Conservation (phyloP, 805 yeast species). For the Zygotorulaspora sp. region DNA sequence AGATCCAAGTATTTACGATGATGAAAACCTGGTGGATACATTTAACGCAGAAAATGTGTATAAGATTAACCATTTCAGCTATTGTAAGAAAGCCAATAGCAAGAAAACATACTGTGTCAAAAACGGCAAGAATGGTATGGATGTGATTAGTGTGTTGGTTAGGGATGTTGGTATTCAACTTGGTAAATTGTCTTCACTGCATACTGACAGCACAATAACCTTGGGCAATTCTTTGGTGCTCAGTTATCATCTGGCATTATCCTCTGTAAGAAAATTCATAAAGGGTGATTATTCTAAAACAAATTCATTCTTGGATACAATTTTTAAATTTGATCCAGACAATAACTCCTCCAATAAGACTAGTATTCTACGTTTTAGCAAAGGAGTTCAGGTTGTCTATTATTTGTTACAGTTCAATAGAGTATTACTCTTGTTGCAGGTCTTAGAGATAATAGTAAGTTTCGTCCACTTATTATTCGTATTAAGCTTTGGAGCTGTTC, state of each 20-base stretch:
- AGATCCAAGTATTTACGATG: conserved; percentile 21
- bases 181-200: conserved; percentile 20
- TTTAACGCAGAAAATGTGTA: conserved; percentile 21
- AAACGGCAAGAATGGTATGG: conserved; percentile 24
- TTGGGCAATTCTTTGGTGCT: conserved; percentile 28
- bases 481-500: conserved; percentile 14
- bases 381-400: conserved; percentile 18
- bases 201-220: conserved; percentile 18
- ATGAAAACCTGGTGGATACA: conserved; percentile 28
- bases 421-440: conserved; percentile 8
- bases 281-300: conserved; percentile 16
- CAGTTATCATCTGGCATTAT: conserved; percentile 23
- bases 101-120: conserved; percentile 21
- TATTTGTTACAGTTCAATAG: conserved; percentile 16
- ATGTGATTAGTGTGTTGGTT: conserved; percentile 25
- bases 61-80: conserved; percentile 28
- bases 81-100: conserved; percentile 22
- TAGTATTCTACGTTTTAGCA: conserved; percentile 10
- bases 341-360: conserved; percentile 2
- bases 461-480: conserved; percentile 8
- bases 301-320: conserved; percentile 17
- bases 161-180: conserved; percentile 33
- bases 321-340: conserved; percentile 9
- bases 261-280: conserved; percentile 20
- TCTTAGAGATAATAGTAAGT: conserved; percentile 15